Base-by-base conservation (phyloP, 352 stramenopile species). In the Hyaloperonospora brassicae region DNA sequence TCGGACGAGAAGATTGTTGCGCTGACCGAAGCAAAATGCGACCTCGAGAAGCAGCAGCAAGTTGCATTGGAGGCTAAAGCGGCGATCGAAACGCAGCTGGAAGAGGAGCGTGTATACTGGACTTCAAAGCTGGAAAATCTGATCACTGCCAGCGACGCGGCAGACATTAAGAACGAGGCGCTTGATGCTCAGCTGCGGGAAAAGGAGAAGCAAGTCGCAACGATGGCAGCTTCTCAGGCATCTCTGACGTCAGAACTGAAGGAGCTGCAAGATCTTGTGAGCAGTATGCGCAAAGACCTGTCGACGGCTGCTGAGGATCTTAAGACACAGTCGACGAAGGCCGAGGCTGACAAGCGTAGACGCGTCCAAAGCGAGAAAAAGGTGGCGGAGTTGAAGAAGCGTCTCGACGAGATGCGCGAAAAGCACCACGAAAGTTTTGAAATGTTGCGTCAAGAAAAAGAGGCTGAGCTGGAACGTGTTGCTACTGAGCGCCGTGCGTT, bases 131-230 rank as follows among this genome's bases (percentile, higher is more conserved):
- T 89, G 14, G 79, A 88, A 48, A 62, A 62, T 9, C 47, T 92
- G 5, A 75, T 87, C 43, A 76, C 74, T 13, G 77, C 87, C 10
- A 63, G 82, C 5, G 77, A 89, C 17, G 42, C 49, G 5, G 61
- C 66, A 5, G 66, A 63, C 2, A 75, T 69, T n/a, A 67, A 80
- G 35, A 64, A 53, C 14, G 64, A 75, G 34, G 51, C 61, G 12
- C 46, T 89, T 5, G 58, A 81, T 34, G 38, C 53, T 10, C 50
- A 62, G n/a, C n/a, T 87, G 8, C 57, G 46, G 0, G 72, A 84
- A 40, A 87, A 88, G 50, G 70, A 89, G 27, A 88, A 82, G 49
- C 72, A 91, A 45, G 64, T 85, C 39, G 62, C 74, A 14, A 85
- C 83, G 40, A 89, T 88, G 72, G 65, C 68, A 21, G 39, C 59